phyloP scores from a whole-genome alignment of 768 basidiomycete genomes.

The Collybia nuda region DNA sequence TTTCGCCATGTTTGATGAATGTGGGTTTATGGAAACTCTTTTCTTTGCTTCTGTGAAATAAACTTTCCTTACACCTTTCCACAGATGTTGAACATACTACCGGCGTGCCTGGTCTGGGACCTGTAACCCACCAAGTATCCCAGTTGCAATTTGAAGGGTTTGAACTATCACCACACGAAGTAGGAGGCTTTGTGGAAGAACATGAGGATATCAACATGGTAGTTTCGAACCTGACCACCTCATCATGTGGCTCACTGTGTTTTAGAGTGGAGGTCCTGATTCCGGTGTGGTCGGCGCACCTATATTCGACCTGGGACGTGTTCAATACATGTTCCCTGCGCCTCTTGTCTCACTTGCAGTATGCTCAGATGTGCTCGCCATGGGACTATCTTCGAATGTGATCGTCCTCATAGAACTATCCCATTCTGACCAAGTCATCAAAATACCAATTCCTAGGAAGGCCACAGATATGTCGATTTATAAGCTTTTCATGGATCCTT shows the following conservation, averaged over 20 bases:
- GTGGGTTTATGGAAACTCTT: slow-evolving; percentile 31
- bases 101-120: slow-evolving; percentile 38
- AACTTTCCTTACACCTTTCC: slow-evolving; percentile 9
- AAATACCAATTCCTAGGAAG: slow-evolving; percentile 75
- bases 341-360: slow-evolving; percentile 81
- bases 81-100: slow-evolving; percentile 87
- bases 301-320: slow-evolving; percentile 82
- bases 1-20: slow-evolving; percentile 62
- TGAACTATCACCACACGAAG: slow-evolving; percentile 66
- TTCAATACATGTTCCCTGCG: slow-evolving; percentile 87
- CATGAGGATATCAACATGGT: slow-evolving; percentile 35
- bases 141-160: slow-evolving; percentile 86
- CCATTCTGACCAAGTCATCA: slow-evolving; percentile 82
- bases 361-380: slow-evolving; percentile 83
- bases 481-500: slow-evolving; percentile 90
- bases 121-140: slow-evolving; percentile 38
- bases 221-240: neutral
- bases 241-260: neutral
- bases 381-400: slow-evolving; percentile 75
- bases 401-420: slow-evolving; percentile 90
- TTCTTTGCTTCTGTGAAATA: slow-evolving; percentile 8
- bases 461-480: slow-evolving; percentile 73
- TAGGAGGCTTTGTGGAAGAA: slow-evolving; percentile 47
- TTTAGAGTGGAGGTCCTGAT: slow-evolving; percentile 24
- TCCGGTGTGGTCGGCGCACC: slow-evolving; percentile 42